Evolutionary conservation across 2,329 filamentous ascomycete genomes (phyloP).

Genomic region (Davidsoniella virescens): DNA sequence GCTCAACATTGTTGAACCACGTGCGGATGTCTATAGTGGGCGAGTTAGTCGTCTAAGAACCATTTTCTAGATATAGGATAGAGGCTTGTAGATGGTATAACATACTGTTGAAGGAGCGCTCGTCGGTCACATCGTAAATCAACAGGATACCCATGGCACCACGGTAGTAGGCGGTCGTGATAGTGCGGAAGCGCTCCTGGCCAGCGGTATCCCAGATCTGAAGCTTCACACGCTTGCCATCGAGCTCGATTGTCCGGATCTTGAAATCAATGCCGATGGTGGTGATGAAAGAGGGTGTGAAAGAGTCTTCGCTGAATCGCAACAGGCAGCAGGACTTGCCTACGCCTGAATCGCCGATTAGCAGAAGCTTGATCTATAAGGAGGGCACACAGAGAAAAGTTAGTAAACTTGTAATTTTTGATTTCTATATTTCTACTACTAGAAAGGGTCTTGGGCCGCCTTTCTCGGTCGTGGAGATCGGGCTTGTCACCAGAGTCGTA

Average conservation of each 20-base stretch:
- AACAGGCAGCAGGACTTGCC: constrained; percentile 95
- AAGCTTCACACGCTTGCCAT: constrained; percentile 96
- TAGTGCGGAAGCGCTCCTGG: constrained; percentile 95
- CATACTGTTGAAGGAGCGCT: constrained; percentile 88
- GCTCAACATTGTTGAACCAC: constrained; percentile 98
- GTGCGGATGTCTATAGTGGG: constrained; percentile 70
- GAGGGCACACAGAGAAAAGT: not conserved
- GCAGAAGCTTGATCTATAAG: constrained; percentile 81
- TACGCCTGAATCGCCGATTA: constrained; percentile 92
- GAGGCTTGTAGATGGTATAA: constrained; percentile 10
- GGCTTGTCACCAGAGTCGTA: no score
- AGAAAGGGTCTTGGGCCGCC: no score
- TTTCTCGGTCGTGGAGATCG: no score
- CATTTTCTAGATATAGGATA: constrained; percentile 7
- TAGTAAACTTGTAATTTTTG: not conserved
- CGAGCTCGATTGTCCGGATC: constrained; percentile 96
- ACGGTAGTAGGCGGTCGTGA: constrained; percentile 96
- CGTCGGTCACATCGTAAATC: constrained; percentile 96
- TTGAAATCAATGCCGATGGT: constrained; percentile 99
- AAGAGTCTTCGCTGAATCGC: constrained; percentile 93
- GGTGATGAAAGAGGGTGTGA: constrained; percentile 94
- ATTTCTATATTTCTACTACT: no score
- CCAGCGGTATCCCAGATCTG: constrained; percentile 99
- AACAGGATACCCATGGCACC: constrained; percentile 96
- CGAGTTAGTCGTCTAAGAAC: constrained; percentile 11